Evolutionary conservation across 1,284 basidiomycete genomes (phyloP).

Genomic region (Apiotrichum gracile): DNA sequence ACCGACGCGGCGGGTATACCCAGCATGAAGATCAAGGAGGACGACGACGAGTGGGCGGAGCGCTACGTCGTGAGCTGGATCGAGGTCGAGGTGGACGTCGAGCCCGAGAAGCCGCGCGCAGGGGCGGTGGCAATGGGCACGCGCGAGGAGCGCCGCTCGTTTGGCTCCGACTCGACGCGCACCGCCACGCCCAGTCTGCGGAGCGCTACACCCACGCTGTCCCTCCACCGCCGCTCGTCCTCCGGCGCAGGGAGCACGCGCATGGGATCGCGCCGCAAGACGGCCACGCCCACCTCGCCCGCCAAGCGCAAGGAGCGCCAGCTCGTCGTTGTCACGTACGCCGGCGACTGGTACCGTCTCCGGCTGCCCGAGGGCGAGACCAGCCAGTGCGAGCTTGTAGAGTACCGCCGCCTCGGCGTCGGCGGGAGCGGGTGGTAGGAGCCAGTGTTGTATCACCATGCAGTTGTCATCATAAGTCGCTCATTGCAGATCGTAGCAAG

Average conservation of each 20-base stretch:
- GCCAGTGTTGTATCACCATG: background rate
- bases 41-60: conserved; percentile 59
- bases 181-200: conserved; percentile 25
- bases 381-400: conserved; percentile 37
- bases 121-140: conserved; percentile 22
- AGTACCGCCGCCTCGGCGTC: conserved; percentile 39
- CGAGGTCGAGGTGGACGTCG: conserved; percentile 52
- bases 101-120: conserved; percentile 19
- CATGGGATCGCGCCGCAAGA: background rate
- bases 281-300: background rate
- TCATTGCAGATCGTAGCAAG: background rate
- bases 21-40: conserved; percentile 24
- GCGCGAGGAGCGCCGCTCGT: conserved; percentile 21
- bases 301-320: conserved; percentile 56
- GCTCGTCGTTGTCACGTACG: conserved; percentile 75
- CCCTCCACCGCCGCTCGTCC: conserved; percentile 1
- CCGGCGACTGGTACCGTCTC: conserved; percentile 88
- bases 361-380: conserved; percentile 54
- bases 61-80: conserved; percentile 81
- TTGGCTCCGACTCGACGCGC: conserved; percentile 23
- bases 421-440: conserved; percentile 40
- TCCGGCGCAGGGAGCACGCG: background rate
- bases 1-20: conserved; percentile 43
- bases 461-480: no score
- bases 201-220: background rate